Percentiles rank a stretch among this genome's conserved stretches.
These are phyloP conservation scores for Verbena officinalis DNA, from an alignment of 257 asterid genomes.

Conservation along the genomic window DNA sequence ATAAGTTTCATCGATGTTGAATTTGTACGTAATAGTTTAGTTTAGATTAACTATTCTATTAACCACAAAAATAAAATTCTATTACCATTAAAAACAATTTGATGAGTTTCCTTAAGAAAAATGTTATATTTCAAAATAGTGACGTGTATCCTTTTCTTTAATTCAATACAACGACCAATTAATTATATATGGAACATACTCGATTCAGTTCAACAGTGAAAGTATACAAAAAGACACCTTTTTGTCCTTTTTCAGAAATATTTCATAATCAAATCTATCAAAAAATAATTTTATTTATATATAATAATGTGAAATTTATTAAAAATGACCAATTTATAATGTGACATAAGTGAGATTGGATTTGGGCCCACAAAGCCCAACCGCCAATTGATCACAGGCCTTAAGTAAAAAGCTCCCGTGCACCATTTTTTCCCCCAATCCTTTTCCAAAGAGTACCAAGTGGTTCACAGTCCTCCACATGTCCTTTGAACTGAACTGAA, in stretches of 20 bases:
- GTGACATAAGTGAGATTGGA: neutral
- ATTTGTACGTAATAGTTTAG: too few relatives aligned
- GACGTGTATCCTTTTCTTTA: too few relatives aligned
- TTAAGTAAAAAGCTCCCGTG: constrained; percentile 23
- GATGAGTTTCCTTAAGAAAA: too few relatives aligned
- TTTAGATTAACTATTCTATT: too few relatives aligned
- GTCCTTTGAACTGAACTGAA: neutral
- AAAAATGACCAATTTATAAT: neutral
- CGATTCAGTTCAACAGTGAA: neutral
- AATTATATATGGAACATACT: neutral
- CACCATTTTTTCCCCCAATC: neutral
- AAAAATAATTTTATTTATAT: too few relatives aligned
- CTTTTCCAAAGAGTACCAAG: neutral
- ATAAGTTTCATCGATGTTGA: too few relatives aligned
- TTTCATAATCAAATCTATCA: constrained; percentile 13
- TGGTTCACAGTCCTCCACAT: constrained; percentile 33
- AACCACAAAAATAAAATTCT: too few relatives aligned
- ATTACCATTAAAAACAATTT: too few relatives aligned
- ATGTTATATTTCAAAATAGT: too few relatives aligned
- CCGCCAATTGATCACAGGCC: constrained; percentile 43
- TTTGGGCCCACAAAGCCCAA: constrained; percentile 30
- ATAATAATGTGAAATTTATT: too few relatives aligned
- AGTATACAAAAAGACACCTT: neutral
- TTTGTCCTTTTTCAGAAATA: neutral
- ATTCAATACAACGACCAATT: neutral